These are phyloP conservation scores for Cenchrus fungigraminus DNA, from an alignment of 176 grass and related monocot species.

Conservation along the genomic window DNA sequence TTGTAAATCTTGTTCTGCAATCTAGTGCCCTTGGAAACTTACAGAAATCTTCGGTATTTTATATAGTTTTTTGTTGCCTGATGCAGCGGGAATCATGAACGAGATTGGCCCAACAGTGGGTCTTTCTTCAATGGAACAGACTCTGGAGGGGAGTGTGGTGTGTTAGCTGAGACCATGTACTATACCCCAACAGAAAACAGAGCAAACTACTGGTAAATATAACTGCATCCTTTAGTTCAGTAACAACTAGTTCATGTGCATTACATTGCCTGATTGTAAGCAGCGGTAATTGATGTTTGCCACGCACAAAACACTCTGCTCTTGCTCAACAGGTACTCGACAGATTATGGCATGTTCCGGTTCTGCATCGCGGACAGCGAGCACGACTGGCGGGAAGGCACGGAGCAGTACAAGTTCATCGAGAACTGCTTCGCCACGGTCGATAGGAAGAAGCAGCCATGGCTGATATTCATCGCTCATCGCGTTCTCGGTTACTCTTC, in stretches of 20 bases:
- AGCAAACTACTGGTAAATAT: slow-evolving; percentile 73
- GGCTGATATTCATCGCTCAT: slow-evolving; percentile 87
- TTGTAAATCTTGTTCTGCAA: background rate
- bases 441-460: slow-evolving; percentile 82
- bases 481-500: slow-evolving; percentile 92
- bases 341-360: slow-evolving; percentile 88
- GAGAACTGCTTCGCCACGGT: slow-evolving; percentile 74
- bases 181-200: slow-evolving; percentile 79
- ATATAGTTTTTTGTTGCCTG: background rate
- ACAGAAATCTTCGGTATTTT: background rate
- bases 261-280: background rate
- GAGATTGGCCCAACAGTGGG: slow-evolving; percentile 76
- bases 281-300: background rate
- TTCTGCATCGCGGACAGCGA: slow-evolving; percentile 92
- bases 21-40: background rate
- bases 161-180: slow-evolving; percentile 80
- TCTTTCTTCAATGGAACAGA: slow-evolving; percentile 72
- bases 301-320: background rate
- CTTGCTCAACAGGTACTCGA: slow-evolving; percentile 64
- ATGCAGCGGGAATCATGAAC: slow-evolving; percentile 90
- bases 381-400: slow-evolving; percentile 84
- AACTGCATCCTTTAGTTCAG: background rate
- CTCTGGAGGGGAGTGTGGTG: slow-evolving; percentile 91
- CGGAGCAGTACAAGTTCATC: slow-evolving; percentile 80
- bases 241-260: background rate